Conservation (phyloP, 2,329 filamentous ascomycete species). For the Trichoderma breve region DNA sequence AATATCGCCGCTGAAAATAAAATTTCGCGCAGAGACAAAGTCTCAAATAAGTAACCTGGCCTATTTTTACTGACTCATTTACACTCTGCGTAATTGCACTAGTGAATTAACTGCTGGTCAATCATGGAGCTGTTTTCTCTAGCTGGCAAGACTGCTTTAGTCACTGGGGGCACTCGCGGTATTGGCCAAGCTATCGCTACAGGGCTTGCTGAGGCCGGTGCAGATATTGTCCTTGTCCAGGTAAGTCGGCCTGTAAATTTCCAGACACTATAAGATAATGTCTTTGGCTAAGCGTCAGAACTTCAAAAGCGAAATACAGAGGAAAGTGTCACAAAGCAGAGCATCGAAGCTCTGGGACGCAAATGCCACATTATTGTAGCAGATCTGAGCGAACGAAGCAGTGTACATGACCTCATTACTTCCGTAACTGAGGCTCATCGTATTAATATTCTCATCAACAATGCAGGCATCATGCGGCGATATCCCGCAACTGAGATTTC, state of each 20-base stretch:
- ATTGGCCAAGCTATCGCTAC: not conserved
- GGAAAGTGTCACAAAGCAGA: not conserved
- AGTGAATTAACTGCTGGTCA: not conserved
- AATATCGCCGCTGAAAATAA: not conserved
- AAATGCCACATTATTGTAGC: not conserved
- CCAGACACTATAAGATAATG: too few species aligned
- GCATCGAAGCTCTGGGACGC: not conserved
- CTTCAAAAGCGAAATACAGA: not conserved
- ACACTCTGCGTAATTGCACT: not conserved
- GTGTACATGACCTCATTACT: not conserved
- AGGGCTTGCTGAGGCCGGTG: not conserved
- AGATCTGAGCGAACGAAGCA: not conserved
- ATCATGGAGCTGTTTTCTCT: conserved; percentile 1
- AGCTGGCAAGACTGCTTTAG: not conserved
- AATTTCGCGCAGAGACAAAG: not conserved
- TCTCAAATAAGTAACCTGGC: not conserved
- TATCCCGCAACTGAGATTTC: not conserved
- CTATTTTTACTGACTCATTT: not conserved
- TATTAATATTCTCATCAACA: not conserved
- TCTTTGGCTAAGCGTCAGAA: not conserved
- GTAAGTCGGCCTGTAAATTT: not conserved
- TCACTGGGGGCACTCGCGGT: not conserved
- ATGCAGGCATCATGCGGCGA: not conserved
- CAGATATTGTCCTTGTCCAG: conserved; percentile 3
- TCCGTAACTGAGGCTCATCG: not conserved